These are phyloP conservation scores for Psilocybe sp. DNA, from an alignment of 768 basidiomycete genomes.

Conservation along the genomic window DNA sequence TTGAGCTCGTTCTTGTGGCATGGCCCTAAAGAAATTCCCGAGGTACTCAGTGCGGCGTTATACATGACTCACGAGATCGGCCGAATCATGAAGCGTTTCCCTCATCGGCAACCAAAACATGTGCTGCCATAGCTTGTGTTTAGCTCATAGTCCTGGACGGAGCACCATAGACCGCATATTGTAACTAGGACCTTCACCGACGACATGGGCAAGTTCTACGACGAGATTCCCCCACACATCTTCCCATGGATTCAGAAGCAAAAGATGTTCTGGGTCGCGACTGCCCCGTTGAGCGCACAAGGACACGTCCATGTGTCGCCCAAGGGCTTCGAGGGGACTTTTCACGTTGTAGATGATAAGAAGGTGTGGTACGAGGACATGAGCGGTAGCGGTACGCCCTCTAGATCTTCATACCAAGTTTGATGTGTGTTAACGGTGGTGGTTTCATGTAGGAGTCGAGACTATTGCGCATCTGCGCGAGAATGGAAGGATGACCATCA, in stretches of 20 bases:
- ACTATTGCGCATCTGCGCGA: slow-evolving; percentile 62
- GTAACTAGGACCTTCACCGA: too few species aligned
- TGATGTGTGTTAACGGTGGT: too few species aligned
- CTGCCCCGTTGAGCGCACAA: slow-evolving; percentile 51
- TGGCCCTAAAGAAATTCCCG: too few species aligned
- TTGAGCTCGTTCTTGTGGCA: too few species aligned
- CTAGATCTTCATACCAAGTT: too few species aligned
- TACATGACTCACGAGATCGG: too few species aligned
- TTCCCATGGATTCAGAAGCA: slow-evolving; percentile 53
- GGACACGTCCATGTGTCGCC: slow-evolving; percentile 66
- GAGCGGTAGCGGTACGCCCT: slow-evolving; percentile 52
- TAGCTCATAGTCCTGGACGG: too few species aligned
- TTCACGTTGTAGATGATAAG: slow-evolving; percentile 46
- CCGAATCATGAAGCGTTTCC: too few species aligned
- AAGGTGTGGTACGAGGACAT: slow-evolving; percentile 69
- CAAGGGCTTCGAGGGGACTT: slow-evolving; percentile 49
- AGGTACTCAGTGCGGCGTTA: too few species aligned
- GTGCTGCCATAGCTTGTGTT: too few species aligned
- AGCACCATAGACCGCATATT: too few species aligned
- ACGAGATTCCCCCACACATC: slow-evolving; percentile 47
- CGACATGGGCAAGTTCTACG: slow-evolving; percentile 52
- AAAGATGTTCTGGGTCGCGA: slow-evolving; percentile 63
- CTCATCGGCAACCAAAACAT: too few species aligned
- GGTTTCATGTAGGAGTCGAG: slow-evolving; percentile 33
- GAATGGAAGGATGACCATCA: slow-evolving; percentile 58